Evolutionary conservation across 1,284 basidiomycete genomes (phyloP), one percentile per base, ranked within the genome.

Genomic region (Malassezia pachydermatis): DNA sequence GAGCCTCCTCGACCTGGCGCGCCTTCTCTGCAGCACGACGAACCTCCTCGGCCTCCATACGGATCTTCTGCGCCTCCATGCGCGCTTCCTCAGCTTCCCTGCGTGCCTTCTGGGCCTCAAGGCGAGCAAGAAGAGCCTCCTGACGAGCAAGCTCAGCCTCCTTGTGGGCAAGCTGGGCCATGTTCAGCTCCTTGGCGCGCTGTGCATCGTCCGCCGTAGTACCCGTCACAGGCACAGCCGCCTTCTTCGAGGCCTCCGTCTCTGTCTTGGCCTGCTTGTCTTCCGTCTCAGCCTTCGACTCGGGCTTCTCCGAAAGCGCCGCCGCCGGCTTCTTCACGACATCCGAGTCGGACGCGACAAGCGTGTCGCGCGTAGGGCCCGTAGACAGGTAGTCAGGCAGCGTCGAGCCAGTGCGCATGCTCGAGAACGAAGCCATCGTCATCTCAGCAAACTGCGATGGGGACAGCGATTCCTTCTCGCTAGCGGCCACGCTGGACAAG

Each of bases 91-190:
- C 45, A 6, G 37, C 45, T 28, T 39, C 22, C 32, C 25, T 28
- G 41, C 41, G 41, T 22, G 41, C 41, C 27, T 16, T 43, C 30
- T 43, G 41, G 17, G 41, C 41, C 41, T 43, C 41, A 3, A 43
- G 23, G 11, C 41, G 16, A 33, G 41, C 41, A 13, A 20, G 28
- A 30, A 20, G 20, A 3, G 41, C 41, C 17, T 43, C 41, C 22
- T 43, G 28, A 16, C 41, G 29, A 22, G 41, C 41, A 14, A 43
- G 30, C 29, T 43, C 41, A 4, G 29, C 30, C 23, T 43, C 41
- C 41, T 43, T 43, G 30, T 14, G 8, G 9, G 28, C 32, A 5
- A 43, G 20, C 11, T 43, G 29, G 8, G 28, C 41, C 41, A 20
- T 24, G 32, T 43, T 36, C 9, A 16, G 29, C 30, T 43, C 29